Evolutionary conservation across 768 basidiomycete species (phyloP).

Genomic region (Termitomyces titanicus): DNA sequence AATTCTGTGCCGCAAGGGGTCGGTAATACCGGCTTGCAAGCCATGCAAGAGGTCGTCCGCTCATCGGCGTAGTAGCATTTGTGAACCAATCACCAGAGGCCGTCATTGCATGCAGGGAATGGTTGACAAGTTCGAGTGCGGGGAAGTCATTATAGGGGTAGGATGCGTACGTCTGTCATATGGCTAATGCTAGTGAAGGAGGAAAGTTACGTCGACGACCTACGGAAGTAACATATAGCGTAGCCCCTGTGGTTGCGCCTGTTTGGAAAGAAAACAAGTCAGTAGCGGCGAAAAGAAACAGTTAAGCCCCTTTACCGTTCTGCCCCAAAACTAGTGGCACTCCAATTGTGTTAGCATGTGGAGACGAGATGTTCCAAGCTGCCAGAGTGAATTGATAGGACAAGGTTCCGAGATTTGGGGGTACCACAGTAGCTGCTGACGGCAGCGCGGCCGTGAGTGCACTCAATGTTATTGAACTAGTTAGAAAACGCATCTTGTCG

Average conservation of each 20-base stretch:
- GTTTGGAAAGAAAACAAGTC: not conserved
- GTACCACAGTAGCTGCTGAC: not conserved
- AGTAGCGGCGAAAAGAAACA: not conserved
- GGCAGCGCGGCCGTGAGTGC: not conserved
- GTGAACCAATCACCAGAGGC: conserved; percentile 30
- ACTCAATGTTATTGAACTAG: not conserved
- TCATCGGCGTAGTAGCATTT: conserved; percentile 33
- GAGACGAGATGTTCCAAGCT: conserved; percentile 36
- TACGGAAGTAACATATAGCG: conserved; percentile 43
- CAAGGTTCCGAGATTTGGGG: conserved; percentile 8
- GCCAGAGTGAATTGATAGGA: conserved; percentile 42
- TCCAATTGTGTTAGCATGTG: conserved; percentile 42
- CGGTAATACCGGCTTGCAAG: conserved; percentile 28
- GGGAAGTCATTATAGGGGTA: conserved; percentile 51
- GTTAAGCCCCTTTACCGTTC: conserved; percentile 22
- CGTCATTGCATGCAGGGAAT: conserved; percentile 35
- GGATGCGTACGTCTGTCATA: conserved; percentile 40
- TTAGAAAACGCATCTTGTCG: not conserved
- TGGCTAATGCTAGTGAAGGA: not conserved
- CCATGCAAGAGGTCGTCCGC: conserved; percentile 32
- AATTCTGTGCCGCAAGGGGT: conserved; percentile 30
- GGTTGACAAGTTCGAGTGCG: conserved; percentile 31
- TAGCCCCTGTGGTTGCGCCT: conserved; percentile 35
- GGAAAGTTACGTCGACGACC: conserved; percentile 9
- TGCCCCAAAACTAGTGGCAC: conserved; percentile 43